These are phyloP conservation scores for Suillus occidentalis DNA, from an alignment of 768 basidiomycete species.

Conservation along the genomic window DNA sequence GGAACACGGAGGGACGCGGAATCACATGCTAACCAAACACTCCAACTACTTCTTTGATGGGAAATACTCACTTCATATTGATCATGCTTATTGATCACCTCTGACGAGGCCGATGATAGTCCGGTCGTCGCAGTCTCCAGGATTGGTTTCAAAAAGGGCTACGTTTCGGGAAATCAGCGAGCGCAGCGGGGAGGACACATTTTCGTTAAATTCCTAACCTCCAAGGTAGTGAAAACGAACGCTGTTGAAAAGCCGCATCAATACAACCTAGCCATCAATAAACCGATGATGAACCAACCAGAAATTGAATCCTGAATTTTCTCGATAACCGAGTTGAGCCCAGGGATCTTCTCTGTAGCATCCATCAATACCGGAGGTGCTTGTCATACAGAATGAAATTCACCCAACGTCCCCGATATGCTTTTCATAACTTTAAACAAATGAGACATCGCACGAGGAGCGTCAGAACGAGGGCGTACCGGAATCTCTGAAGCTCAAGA, in stretches of 20 bases:
- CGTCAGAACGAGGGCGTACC: conserved; percentile 38
- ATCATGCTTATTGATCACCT: conserved; percentile 78
- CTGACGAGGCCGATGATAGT: conserved; percentile 62
- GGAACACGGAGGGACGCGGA: neutral
- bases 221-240: conserved; percentile 82
- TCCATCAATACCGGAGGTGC: neutral
- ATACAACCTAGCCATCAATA: neutral
- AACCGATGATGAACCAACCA: conserved; percentile 36
- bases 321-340: conserved; percentile 69
- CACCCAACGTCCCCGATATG: conserved; percentile 72
- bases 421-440: conserved; percentile 60
- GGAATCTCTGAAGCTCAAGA: conserved; percentile 82
- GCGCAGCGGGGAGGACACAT: neutral
- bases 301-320: conserved; percentile 76
- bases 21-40: neutral
- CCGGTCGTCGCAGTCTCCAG: conserved; percentile 67
- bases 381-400: conserved; percentile 14
- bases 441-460: neutral
- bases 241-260: conserved; percentile 41
- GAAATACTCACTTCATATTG: conserved; percentile 63
- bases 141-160: conserved; percentile 82
- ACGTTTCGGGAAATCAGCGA: neutral
- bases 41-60: neutral
- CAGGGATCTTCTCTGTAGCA: conserved; percentile 75
- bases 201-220: conserved; percentile 42